These are phyloP conservation scores for Irpex rosettiformis DNA, from an alignment of 1,284 basidiomycete genomes.

Conservation along the genomic window DNA sequence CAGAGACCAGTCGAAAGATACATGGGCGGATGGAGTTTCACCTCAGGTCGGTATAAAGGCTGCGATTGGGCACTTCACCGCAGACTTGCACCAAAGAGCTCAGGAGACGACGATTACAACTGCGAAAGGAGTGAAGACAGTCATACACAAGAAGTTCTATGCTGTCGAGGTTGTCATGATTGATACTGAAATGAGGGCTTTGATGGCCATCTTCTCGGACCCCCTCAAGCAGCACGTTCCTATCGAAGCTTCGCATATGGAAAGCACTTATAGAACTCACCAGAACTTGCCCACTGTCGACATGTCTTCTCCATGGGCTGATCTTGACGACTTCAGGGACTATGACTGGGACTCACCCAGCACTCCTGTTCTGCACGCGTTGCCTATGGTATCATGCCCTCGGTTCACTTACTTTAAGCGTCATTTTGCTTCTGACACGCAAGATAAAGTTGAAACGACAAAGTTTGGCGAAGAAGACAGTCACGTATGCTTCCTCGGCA, in stretches of 20 bases:
- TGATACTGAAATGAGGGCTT: conserved; percentile 74
- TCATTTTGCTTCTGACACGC: conserved; percentile 31
- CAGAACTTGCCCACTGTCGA: conserved; percentile 39
- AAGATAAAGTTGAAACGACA: conserved; percentile 42
- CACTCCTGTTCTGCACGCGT: conserved; percentile 63
- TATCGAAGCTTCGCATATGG: conserved; percentile 39
- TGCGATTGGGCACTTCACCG: conserved; percentile 77
- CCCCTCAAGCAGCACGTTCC: conserved; percentile 58
- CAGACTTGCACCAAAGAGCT: conserved; percentile 91
- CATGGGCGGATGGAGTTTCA: conserved; percentile 79
- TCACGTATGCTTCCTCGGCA: conserved; percentile 83
- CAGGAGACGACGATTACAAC: conserved; percentile 68
- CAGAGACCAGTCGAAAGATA: conserved; percentile 69
- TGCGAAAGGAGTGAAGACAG: conserved; percentile 47
- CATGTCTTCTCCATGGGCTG: conserved; percentile 62
- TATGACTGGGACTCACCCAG: conserved; percentile 59
- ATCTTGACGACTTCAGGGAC: conserved; percentile 85
- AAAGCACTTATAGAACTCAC: conserved; percentile 47
- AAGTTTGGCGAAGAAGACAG: conserved; percentile 91
- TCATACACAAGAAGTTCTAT: conserved; percentile 86
- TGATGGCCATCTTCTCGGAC: conserved; percentile 78
- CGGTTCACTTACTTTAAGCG: conserved; percentile 83
- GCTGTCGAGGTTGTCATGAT: conserved; percentile 87
- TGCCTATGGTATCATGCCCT: conserved; percentile 76
- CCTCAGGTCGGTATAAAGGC: conserved; percentile 85